Evolutionary conservation across 371 early-diverging fungal genomes (phyloP).

Genomic region (Mycotypha africana): DNA sequence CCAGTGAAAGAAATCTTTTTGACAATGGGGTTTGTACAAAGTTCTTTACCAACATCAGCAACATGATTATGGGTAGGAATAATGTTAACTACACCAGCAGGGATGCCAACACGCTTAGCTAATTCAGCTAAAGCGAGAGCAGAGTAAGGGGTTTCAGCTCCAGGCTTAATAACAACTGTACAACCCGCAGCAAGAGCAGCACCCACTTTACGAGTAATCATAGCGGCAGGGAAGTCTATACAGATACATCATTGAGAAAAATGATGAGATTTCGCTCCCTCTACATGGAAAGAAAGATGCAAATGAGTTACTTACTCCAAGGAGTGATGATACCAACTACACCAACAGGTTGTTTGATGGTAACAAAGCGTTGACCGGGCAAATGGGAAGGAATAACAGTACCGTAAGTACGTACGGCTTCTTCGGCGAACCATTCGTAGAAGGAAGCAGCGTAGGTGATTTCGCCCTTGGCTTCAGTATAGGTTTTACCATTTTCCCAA

Average conservation of each 20-base stretch:
- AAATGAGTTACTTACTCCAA: conserved; percentile 66
- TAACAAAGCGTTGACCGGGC: conserved; percentile 53
- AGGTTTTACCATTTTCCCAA: conserved; percentile 71
- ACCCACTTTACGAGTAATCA: conserved; percentile 85
- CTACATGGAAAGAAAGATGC: no score
- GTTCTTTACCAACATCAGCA: conserved; percentile 61
- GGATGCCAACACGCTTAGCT: conserved; percentile 78
- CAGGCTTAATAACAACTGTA: conserved; percentile 75
- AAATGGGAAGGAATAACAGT: conserved; percentile 69
- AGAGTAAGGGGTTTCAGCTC: conserved; percentile 79
- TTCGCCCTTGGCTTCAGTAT: conserved; percentile 63
- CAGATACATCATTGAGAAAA: no score
- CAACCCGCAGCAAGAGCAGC: conserved; percentile 80
- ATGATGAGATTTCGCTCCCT: no score
- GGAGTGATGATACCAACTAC: conserved; percentile 86
- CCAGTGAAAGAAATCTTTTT: conserved; percentile 83
- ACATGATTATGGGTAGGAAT: conserved; percentile 62
- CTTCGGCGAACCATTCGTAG: conserved; percentile 87
- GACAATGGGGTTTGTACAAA: conserved; percentile 60
- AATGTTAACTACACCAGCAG: conserved; percentile 83
- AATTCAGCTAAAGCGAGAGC: conserved; percentile 75
- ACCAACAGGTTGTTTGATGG: conserved; percentile 82
- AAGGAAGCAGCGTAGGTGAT: conserved; percentile 73
- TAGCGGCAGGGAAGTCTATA: conserved; percentile 88
- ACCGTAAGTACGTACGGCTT: conserved; percentile 78